These are phyloP conservation scores for Phytophthora boehmeriae DNA, from an alignment of 352 stramenopile genomes.

Conservation along the genomic window DNA sequence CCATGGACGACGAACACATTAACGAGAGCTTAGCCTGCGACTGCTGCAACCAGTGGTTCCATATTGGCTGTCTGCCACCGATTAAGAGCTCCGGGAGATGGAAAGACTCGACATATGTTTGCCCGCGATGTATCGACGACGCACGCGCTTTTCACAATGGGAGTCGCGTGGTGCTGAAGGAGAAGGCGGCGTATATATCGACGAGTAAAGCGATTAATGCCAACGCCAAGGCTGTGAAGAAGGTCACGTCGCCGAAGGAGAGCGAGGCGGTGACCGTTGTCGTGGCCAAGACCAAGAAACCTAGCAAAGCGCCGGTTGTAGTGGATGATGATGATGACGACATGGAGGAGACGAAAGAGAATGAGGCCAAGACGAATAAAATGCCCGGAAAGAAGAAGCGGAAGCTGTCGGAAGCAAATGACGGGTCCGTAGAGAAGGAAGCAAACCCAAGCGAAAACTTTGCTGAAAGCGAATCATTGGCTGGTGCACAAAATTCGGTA, in stretches of 20 bases:
- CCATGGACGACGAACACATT: slow-evolving; percentile 89
- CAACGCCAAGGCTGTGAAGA: slow-evolving; percentile 31
- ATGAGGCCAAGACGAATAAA: slow-evolving; percentile 12
- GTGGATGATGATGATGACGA: slow-evolving; percentile 39
- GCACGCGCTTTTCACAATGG: slow-evolving; percentile 74
- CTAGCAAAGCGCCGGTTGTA: slow-evolving; percentile 35
- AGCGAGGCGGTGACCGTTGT: slow-evolving; percentile 20
- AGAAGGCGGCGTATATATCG: slow-evolving; percentile 46
- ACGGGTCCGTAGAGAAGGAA: slow-evolving; percentile 26
- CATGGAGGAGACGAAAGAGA: slow-evolving; percentile 34
- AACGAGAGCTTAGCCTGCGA: slow-evolving; percentile 90
- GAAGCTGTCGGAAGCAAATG: slow-evolving; percentile 37
- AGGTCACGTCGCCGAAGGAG: slow-evolving; percentile 26
- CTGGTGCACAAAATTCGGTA: background rate
- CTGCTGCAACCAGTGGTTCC: slow-evolving; percentile 89
- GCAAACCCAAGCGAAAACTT: slow-evolving; percentile 13
- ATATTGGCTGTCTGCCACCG: slow-evolving; percentile 82
- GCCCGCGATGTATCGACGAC: slow-evolving; percentile 78
- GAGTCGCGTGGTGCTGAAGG: slow-evolving; percentile 51
- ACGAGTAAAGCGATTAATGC: slow-evolving; percentile 34
- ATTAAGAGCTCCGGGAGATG: slow-evolving; percentile 87
- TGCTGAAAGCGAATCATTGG: background rate
- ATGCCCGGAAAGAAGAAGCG: slow-evolving; percentile 44
- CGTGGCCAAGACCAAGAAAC: slow-evolving; percentile 35
- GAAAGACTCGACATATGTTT: slow-evolving; percentile 89